Evolutionary conservation across 2,329 filamentous ascomycete genomes (phyloP), one percentile per base, ranked within the genome.

Genomic region (Trichophyton simii): DNA sequence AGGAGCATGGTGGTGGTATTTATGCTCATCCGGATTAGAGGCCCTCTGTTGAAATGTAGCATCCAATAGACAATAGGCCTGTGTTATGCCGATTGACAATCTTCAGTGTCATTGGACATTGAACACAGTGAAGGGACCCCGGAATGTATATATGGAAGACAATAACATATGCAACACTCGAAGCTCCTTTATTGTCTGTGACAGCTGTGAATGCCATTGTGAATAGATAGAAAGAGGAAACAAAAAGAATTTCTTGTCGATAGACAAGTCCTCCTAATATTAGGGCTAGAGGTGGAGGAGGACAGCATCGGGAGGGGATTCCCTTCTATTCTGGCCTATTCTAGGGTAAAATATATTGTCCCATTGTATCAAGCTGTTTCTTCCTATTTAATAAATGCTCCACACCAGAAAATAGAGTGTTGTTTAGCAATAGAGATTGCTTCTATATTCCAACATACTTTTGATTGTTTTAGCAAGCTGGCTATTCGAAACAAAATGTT

Each of bases 151-250:
- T 64, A 44, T n/a, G 22, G 25, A 41, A 42, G 42, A 50, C 34
- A 38, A 60, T 63, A 50, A 48, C 20, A 22, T 28, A 20, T 4
- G 58, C 63, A 42, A 28, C 61, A 28, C 57, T 18, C 36, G 42
- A 5, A 25, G 63, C 13, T 20, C 42, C 48, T 52, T 59, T 41
- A 50, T 64, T 41, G 44, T 42, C 20, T 28, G 59, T 60, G 9
- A 64, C 38, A n/a, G 59, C 54, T 22, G 22, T 36, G 22, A 64
- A 60, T 54, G 61, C 59, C 20, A 57, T 48, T 57, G 50, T 44
- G 46, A 60, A 64, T 41, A 55, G 3, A 22, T 13, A 50, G 25
- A 50, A 15, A 6, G 25, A 9, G 13, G 2, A 15, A 22, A 9
- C 22, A 11, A 25, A 50, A 18, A 1, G 5, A 6, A 3, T 11